A percentile compares a stretch with the other conserved stretches of the same genome.
These are phyloP conservation scores for Ganoderma sinense DNA, from an alignment of 1,284 basidiomycete species.

Conservation along the genomic window DNA sequence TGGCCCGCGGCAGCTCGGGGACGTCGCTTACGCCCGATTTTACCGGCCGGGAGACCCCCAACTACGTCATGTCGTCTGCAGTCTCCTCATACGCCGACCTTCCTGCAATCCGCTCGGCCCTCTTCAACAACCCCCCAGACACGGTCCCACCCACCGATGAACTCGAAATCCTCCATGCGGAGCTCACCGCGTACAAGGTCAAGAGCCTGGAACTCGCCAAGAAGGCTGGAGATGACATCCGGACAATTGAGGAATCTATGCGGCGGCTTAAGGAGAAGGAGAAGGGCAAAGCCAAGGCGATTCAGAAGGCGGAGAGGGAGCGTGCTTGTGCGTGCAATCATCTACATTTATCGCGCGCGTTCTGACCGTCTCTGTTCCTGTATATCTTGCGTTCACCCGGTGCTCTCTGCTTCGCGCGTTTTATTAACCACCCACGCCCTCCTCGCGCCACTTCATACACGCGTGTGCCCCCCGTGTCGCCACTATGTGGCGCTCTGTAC, in stretches of 20 bases:
- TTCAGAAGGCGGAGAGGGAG: constrained; percentile 74
- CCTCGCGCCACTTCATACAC: not conserved
- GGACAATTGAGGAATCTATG: constrained; percentile 73
- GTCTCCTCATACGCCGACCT: constrained; percentile 55
- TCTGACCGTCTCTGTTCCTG: constrained; percentile 8
- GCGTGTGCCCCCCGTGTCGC: not conserved
- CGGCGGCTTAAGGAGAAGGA: constrained; percentile 76
- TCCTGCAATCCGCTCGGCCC: constrained; percentile 55
- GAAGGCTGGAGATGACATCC: constrained; percentile 76
- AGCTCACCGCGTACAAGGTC: constrained; percentile 63
- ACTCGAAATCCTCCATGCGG: constrained; percentile 67
- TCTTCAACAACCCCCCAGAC: constrained; percentile 69
- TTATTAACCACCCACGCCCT: constrained; percentile 6
- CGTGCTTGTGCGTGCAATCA: constrained; percentile 67
- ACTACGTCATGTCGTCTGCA: constrained; percentile 50
- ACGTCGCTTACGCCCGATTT: constrained; percentile 14
- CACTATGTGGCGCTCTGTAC: not conserved
- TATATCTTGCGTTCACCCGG: not conserved
- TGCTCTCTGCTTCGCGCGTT: constrained; percentile 12
- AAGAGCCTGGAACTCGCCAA: constrained; percentile 64
- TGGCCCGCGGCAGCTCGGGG: constrained; percentile 9
- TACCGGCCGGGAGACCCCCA: constrained; percentile 18
- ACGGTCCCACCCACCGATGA: constrained; percentile 75
- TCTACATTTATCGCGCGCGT: constrained; percentile 15
- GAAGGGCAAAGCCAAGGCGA: constrained; percentile 75